A percentile compares a stretch with the other conserved stretches of the same genome.
These are phyloP conservation scores for Pseudozyma sp. DNA, from an alignment of 1,284 basidiomycete genomes.

Conservation along the genomic window DNA sequence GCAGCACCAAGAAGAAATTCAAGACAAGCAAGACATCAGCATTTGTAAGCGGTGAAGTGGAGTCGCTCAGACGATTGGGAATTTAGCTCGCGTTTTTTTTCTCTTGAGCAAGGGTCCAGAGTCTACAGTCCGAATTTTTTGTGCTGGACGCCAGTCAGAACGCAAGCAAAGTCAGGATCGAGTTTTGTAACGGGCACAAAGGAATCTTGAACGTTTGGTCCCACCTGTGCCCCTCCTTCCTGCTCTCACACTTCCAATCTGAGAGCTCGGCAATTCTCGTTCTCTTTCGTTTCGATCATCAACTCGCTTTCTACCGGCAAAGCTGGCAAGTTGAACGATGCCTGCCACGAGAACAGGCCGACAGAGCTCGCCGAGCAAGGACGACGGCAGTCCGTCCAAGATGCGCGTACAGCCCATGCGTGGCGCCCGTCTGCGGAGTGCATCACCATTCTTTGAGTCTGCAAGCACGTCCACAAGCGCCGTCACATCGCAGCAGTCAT, in stretches of 20 bases:
- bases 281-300: not conserved
- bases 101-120: constrained; percentile 2
- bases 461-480: constrained; percentile 22
- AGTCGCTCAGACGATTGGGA: constrained; percentile 2
- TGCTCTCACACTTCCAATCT: too few relatives aligned
- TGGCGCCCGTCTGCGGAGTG: constrained; percentile 42
- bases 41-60: constrained; percentile 31
- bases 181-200: not conserved
- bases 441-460: constrained; percentile 40
- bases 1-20: not conserved
- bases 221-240: not conserved
- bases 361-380: constrained; percentile 46
- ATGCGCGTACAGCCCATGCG: constrained; percentile 44
- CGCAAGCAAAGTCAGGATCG: not conserved
- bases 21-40: not conserved
- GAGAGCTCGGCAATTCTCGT: not conserved
- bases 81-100: constrained; percentile 1
- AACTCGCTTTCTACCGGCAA: not conserved
- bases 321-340: constrained; percentile 12
- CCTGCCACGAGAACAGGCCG: constrained; percentile 39
- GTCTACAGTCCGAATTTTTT: not conserved
- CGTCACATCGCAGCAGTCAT: constrained; percentile 15
- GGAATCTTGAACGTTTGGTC: not conserved
- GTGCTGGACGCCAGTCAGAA: not conserved
- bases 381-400: constrained; percentile 34